Evolutionary conservation across 78 protist species (phyloP).

Genomic region (Chrysochromulina parva): DNA sequence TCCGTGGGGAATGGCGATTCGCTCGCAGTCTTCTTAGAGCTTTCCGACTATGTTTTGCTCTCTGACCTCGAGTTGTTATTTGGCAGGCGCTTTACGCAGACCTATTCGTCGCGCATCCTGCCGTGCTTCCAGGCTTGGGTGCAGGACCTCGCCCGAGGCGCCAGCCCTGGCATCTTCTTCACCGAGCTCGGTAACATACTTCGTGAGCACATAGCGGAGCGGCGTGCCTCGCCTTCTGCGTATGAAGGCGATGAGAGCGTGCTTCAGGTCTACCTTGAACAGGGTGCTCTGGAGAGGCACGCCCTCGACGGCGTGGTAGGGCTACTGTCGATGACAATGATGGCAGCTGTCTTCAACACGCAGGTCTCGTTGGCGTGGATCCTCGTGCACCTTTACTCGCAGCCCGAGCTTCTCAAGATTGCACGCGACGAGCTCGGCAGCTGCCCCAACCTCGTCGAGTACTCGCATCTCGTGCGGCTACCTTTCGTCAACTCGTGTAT

Average conservation of each 20-base stretch:
- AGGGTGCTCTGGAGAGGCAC: not conserved
- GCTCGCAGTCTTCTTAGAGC: not conserved
- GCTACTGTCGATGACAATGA: not conserved
- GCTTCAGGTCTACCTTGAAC: not conserved
- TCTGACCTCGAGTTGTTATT: not conserved
- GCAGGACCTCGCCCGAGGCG: not conserved
- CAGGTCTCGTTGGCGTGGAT: not conserved
- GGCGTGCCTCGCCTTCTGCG: not conserved
- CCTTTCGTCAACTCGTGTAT: not conserved
- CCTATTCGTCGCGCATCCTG: not conserved
- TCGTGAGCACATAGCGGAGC: not conserved
- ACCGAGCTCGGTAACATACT: not conserved
- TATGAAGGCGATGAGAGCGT: not conserved
- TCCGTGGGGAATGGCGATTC: not conserved
- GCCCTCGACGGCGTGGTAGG: not conserved
- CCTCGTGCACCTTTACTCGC: not conserved
- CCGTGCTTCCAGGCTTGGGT: not conserved
- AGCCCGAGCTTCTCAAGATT: not conserved
- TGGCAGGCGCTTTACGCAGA: not conserved
- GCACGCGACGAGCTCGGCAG: not conserved
- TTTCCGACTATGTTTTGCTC: not conserved
- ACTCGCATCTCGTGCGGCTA: not conserved
- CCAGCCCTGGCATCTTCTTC: not conserved
- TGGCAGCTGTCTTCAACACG: slow-evolving; percentile 1
- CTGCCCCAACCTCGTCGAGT: not conserved